These are phyloP conservation scores for Paramyrothecium sp. DNA, from an alignment of 2,329 filamentous ascomycete genomes.

Conservation along the genomic window DNA sequence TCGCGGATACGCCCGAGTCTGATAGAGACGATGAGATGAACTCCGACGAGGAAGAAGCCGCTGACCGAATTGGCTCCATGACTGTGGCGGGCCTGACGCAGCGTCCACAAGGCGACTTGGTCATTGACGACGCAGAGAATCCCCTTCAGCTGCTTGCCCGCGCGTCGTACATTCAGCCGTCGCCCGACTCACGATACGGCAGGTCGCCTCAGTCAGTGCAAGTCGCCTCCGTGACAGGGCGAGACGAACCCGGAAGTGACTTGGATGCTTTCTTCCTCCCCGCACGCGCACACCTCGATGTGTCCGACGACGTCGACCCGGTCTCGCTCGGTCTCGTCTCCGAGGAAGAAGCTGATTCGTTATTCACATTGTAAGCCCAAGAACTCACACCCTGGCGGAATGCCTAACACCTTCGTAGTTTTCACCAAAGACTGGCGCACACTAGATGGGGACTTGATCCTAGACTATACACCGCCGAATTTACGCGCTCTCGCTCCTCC, in stretches of 20 bases:
- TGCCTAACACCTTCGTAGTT: conserved; percentile 41
- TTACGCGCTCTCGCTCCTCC: conserved; percentile 65
- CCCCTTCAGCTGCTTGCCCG: conserved; percentile 71
- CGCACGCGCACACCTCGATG: conserved; percentile 60
- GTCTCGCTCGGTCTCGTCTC: conserved; percentile 70
- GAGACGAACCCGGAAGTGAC: conserved; percentile 26
- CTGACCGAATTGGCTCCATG: conserved; percentile 18
- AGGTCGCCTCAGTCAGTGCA: conserved; percentile 20
- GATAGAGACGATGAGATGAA: conserved; percentile 28
- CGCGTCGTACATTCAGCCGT: conserved; percentile 66
- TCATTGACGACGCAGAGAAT: conserved; percentile 72
- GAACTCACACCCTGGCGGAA: background rate
- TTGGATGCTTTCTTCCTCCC: conserved; percentile 67
- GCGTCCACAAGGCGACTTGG: conserved; percentile 48
- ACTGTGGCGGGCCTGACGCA: conserved; percentile 24
- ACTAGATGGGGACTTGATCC: conserved; percentile 74
- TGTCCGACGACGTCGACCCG: conserved; percentile 64
- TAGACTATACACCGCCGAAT: conserved; percentile 61
- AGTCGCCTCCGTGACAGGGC: background rate
- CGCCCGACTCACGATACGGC: conserved; percentile 32
- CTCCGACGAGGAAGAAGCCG: conserved; percentile 29
- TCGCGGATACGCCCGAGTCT: background rate
- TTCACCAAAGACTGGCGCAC: conserved; percentile 68
- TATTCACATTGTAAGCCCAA: conserved; percentile 61
- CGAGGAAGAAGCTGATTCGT: conserved; percentile 58